Evolutionary conservation across 495 filamentous ascomycete species (phyloP).

Genomic region (Xylaria grammica): DNA sequence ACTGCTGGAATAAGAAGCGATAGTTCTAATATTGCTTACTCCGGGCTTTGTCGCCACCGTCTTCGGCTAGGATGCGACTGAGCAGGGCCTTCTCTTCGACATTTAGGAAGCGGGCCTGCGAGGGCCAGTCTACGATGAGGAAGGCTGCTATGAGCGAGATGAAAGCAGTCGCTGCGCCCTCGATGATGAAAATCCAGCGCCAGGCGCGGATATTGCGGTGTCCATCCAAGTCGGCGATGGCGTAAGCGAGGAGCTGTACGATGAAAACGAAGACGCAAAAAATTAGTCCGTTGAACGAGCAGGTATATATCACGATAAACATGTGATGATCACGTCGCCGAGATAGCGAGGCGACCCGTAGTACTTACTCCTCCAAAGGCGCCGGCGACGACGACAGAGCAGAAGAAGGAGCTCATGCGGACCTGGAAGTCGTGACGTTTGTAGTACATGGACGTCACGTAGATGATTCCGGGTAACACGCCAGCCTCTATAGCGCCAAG

Average conservation of each 20-base stretch:
- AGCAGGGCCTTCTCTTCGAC: slow-evolving; percentile 52
- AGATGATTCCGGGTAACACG: slow-evolving; percentile 60
- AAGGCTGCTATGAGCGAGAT: slow-evolving; percentile 54
- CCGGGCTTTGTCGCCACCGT: slow-evolving; percentile 43
- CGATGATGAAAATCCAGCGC: slow-evolving; percentile 60
- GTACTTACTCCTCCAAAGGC: slow-evolving; percentile 60
- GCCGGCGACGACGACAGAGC: slow-evolving; percentile 61
- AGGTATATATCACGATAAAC: too few species aligned
- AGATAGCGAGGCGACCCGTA: too few species aligned
- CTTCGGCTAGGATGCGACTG: slow-evolving; percentile 47
- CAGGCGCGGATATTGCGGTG: slow-evolving; percentile 50
- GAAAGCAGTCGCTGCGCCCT: slow-evolving; percentile 59
- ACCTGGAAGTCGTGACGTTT: slow-evolving; percentile 64
- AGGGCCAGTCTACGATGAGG: slow-evolving; percentile 64
- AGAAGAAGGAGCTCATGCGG: slow-evolving; percentile 64
- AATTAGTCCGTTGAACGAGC: slow-evolving; percentile 4
- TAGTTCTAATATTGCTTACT: slow-evolving; percentile 25
- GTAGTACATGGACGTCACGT: slow-evolving; percentile 67
- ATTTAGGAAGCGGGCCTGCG: slow-evolving; percentile 54
- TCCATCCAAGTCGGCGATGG: slow-evolving; percentile 60
- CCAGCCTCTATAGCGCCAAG: slow-evolving; percentile 66
- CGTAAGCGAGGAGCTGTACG: slow-evolving; percentile 61
- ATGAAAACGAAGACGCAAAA: neutral
- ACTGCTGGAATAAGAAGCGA: neutral
- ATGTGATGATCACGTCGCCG: too few species aligned